A percentile compares a stretch with the other conserved stretches of the same genome.
Evolutionary conservation across 2,329 filamentous ascomycete species (phyloP).

Genomic region (Phoma herbarum): DNA sequence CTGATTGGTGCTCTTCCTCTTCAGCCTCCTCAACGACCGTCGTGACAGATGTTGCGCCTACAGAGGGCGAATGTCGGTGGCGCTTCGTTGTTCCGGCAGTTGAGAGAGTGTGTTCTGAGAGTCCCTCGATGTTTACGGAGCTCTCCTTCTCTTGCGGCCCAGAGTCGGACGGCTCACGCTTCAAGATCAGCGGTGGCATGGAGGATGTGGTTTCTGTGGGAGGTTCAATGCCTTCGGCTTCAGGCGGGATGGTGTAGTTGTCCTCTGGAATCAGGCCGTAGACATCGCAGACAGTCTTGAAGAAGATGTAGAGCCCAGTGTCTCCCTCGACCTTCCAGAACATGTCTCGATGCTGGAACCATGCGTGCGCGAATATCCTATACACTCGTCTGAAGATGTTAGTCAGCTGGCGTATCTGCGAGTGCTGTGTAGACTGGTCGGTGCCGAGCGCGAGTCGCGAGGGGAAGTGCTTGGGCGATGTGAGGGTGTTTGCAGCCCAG

Average conservation of each 20-base stretch:
- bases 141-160: slow-evolving; percentile 32
- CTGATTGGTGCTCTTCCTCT: slow-evolving; percentile 63
- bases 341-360: slow-evolving; percentile 95
- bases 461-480: slow-evolving; percentile 93
- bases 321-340: slow-evolving; percentile 94
- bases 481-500: slow-evolving; percentile 95
- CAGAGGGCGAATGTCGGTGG: slow-evolving; percentile 83
- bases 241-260: slow-evolving; percentile 93
- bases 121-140: slow-evolving; percentile 32
- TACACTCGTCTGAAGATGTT: slow-evolving; percentile 96
- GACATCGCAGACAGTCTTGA: slow-evolving; percentile 94
- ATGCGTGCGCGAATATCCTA: slow-evolving; percentile 96
- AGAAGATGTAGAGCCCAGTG: slow-evolving; percentile 93
- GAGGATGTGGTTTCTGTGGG: slow-evolving; percentile 56
- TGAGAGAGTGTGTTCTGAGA: slow-evolving; percentile 58
- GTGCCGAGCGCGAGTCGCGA: slow-evolving; percentile 74
- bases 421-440: slow-evolving; percentile 49
- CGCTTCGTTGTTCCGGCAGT: slow-evolving; percentile 77
- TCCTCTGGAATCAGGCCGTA: slow-evolving; percentile 90
- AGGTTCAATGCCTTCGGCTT: slow-evolving; percentile 78
- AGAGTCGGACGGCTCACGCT: slow-evolving; percentile 45
- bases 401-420: slow-evolving; percentile 82
- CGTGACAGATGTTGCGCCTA: slow-evolving; percentile 74
- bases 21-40: slow-evolving; percentile 86
- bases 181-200: slow-evolving; percentile 46